Percentiles rank a stretch among this genome's conserved stretches.
Evolutionary conservation across 1,284 basidiomycete species (phyloP).

Genomic region (Naganishia liquefaciens): DNA sequence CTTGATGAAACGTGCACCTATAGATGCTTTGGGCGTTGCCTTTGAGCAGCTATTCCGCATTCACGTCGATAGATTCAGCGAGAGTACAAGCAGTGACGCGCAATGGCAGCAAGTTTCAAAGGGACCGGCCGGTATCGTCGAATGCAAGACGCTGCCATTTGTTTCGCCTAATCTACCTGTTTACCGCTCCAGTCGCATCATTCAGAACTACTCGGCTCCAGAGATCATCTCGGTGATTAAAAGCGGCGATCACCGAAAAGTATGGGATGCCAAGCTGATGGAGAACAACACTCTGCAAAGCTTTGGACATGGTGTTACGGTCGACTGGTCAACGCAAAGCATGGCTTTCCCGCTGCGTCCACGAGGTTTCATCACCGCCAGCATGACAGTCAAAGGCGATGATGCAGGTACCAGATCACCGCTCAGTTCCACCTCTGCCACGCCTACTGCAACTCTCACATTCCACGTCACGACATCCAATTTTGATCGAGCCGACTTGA

Average conservation of each 20-base stretch:
- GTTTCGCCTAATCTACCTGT: slow-evolving; percentile 81
- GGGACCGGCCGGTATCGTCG: slow-evolving; percentile 72
- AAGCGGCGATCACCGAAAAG: slow-evolving; percentile 60
- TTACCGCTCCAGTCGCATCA: slow-evolving; percentile 85
- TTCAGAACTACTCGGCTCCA: slow-evolving; percentile 91
- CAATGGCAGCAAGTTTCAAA: slow-evolving; percentile 77
- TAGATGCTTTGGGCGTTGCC: slow-evolving; percentile 79
- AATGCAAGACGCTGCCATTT: slow-evolving; percentile 71
- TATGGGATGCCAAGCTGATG: slow-evolving; percentile 70
- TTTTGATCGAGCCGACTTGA: slow-evolving; percentile 64
- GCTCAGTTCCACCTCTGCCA: slow-evolving; percentile 34
- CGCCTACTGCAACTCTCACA: slow-evolving; percentile 55
- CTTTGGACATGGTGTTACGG: slow-evolving; percentile 74
- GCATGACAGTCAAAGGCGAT: slow-evolving; percentile 66
- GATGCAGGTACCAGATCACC: slow-evolving; percentile 55
- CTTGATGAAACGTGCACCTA: slow-evolving; percentile 47
- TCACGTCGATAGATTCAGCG: slow-evolving; percentile 63
- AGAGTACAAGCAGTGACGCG: slow-evolving; percentile 29
- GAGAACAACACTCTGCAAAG: slow-evolving; percentile 69
- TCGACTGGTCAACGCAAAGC: slow-evolving; percentile 68
- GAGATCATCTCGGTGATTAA: slow-evolving; percentile 75
- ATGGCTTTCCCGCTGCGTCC: slow-evolving; percentile 89
- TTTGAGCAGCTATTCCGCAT: slow-evolving; percentile 75
- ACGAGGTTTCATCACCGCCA: slow-evolving; percentile 80
- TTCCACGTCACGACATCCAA: slow-evolving; percentile 72